Evolutionary conservation across 768 basidiomycete genomes (phyloP).

Genomic region (Paxillus ammoniavirescens): DNA sequence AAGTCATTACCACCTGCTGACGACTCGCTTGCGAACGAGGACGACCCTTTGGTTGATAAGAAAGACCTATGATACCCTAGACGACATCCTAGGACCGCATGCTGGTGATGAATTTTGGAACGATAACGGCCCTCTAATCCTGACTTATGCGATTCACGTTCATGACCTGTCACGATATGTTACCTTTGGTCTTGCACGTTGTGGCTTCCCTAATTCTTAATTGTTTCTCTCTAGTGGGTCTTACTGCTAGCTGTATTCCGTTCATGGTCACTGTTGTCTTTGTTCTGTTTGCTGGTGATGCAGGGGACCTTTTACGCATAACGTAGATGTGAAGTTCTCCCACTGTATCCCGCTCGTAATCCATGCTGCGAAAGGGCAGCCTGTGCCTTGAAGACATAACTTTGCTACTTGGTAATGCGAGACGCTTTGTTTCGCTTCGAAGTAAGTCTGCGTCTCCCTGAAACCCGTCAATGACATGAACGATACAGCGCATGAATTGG

Average conservation of each 20-base stretch:
- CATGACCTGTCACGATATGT: slow-evolving; percentile 8
- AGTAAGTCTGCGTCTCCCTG: slow-evolving; percentile 40
- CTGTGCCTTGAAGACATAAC: slow-evolving; percentile 39
- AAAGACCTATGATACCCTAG: slow-evolving; percentile 30
- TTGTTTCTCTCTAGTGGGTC: neutral
- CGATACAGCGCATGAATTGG: neutral
- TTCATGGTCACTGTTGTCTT: neutral
- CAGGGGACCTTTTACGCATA: neutral
- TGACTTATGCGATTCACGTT: slow-evolving; percentile 13
- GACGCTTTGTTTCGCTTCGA: slow-evolving; percentile 40
- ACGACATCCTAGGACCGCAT: neutral
- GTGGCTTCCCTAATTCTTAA: neutral
- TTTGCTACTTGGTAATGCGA: slow-evolving; percentile 54
- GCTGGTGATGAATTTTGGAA: slow-evolving; percentile 5
- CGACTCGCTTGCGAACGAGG: slow-evolving; percentile 15
- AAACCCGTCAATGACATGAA: neutral
- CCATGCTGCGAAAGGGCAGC: slow-evolving; percentile 63
- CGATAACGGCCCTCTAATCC: slow-evolving; percentile 13
- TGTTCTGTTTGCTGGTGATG: slow-evolving; percentile 2
- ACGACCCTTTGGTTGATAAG: slow-evolving; percentile 11
- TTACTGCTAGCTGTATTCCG: neutral
- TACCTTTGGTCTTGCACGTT: neutral
- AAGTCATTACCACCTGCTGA: slow-evolving; percentile 19
- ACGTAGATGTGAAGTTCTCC: slow-evolving; percentile 45
- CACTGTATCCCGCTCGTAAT: slow-evolving; percentile 49